These are phyloP conservation scores for Taxillus chinensis DNA, from an alignment of 164 flowering plant species.

Conservation along the genomic window DNA sequence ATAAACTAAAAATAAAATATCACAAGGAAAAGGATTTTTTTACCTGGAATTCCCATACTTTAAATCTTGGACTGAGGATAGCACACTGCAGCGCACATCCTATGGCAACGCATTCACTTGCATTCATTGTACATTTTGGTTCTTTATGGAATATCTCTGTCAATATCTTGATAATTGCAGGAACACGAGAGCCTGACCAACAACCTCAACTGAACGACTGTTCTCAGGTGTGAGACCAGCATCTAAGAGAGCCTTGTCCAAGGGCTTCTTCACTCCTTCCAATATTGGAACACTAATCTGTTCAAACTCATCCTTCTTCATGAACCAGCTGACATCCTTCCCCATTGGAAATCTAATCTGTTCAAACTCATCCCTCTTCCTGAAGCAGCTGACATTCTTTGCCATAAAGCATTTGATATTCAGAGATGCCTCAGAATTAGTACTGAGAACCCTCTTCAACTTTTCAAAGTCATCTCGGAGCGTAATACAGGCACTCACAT, in stretches of 20 bases:
- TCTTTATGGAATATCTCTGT: constrained; percentile 83
- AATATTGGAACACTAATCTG: constrained; percentile 61
- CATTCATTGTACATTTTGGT: constrained; percentile 91
- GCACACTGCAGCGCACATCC: constrained; percentile 9
- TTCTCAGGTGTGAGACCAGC: constrained; percentile 60
- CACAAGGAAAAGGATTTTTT: background rate
- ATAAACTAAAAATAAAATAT: background rate
- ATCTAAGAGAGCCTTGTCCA: constrained; percentile 70
- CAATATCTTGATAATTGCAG: constrained; percentile 68
- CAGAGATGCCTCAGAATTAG: constrained; percentile 78
- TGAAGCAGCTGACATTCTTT: constrained; percentile 73
- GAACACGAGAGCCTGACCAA: constrained; percentile 85
- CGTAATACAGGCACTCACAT: constrained; percentile 71
- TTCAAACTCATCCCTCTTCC: constrained; percentile 86
- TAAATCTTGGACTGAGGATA: constrained; percentile 9
- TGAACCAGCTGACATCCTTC: constrained; percentile 74
- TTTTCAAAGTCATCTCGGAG: constrained; percentile 74
- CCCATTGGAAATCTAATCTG: constrained; percentile 66
- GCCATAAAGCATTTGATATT: constrained; percentile 81
- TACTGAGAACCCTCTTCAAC: constrained; percentile 80
- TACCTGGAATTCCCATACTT: constrained; percentile 10
- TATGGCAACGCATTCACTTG: constrained; percentile 69
- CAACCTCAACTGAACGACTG: constrained; percentile 73
- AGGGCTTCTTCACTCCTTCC: constrained; percentile 71
- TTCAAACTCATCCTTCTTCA: constrained; percentile 86